A percentile compares a stretch with the other conserved stretches of the same genome.
These are phyloP conservation scores for Huiozyma naganishii DNA, from an alignment of 805 yeast species.

Conservation along the genomic window DNA sequence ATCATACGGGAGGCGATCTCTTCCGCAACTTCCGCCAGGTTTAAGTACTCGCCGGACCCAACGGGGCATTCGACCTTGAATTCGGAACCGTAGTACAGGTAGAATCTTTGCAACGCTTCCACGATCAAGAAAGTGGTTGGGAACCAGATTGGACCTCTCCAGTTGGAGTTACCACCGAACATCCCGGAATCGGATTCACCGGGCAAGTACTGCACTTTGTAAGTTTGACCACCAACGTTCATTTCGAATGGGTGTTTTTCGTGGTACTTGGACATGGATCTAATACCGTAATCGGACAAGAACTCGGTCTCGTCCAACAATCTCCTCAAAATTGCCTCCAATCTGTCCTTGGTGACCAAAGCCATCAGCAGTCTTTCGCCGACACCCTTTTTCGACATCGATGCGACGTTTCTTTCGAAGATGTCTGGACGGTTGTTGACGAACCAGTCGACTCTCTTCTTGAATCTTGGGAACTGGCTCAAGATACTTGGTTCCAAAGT, in stretches of 20 bases:
- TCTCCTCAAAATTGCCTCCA: slow-evolving; percentile 60
- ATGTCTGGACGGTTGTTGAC: slow-evolving; percentile 56
- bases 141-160: slow-evolving; percentile 98
- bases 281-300: slow-evolving; percentile 72
- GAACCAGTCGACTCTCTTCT: slow-evolving; percentile 78
- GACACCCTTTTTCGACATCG: slow-evolving; percentile 72
- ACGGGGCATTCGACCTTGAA: slow-evolving; percentile 86
- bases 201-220: slow-evolving; percentile 63
- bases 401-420: slow-evolving; percentile 76
- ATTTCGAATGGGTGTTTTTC: slow-evolving; percentile 75
- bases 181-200: slow-evolving; percentile 88
- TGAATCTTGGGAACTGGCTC: slow-evolving; percentile 70
- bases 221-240: slow-evolving; percentile 70
- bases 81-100: slow-evolving; percentile 76
- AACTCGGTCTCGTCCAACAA: slow-evolving; percentile 84
- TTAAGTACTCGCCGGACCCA: slow-evolving; percentile 66
- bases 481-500: slow-evolving; percentile 80
- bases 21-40: slow-evolving; percentile 84
- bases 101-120: slow-evolving; percentile 80
- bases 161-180: slow-evolving; percentile 93
- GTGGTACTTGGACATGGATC: slow-evolving; percentile 82
- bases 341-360: slow-evolving; percentile 69
- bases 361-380: slow-evolving; percentile 76
- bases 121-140: slow-evolving; percentile 80
- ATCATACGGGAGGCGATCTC: slow-evolving; percentile 81